Conservation (phyloP, 176 grass and related monocot genomes). For the Secale cereale region DNA sequence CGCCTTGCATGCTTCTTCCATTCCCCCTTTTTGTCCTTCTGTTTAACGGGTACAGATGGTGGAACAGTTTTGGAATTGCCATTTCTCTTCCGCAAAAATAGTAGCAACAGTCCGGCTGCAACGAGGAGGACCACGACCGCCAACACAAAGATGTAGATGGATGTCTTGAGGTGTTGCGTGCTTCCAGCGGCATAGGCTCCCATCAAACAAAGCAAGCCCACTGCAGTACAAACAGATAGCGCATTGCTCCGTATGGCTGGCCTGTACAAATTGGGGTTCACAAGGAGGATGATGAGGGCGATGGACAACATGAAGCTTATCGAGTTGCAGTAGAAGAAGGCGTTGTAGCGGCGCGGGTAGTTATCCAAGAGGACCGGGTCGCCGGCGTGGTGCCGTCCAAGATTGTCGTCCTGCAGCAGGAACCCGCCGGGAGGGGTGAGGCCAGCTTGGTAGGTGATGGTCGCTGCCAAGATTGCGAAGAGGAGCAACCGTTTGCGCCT, state of each 20-base stretch:
- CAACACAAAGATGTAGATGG: constrained; percentile 29
- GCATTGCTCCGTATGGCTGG: constrained; percentile 24
- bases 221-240: constrained; percentile 29
- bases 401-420: not conserved
- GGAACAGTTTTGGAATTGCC: too few species aligned
- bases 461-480: constrained; percentile 9
- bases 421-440: constrained; percentile 26
- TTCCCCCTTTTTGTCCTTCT: too few species aligned
- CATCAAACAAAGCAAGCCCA: constrained; percentile 26
- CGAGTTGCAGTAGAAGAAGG: constrained; percentile 36
- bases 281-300: constrained; percentile 41
- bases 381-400: not conserved
- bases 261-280: constrained; percentile 34
- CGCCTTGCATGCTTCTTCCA: too few species aligned
- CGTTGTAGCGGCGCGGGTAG: not conserved
- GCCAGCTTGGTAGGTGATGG: constrained; percentile 36
- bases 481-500: not conserved
- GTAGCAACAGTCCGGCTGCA: not conserved
- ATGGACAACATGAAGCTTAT: constrained; percentile 47
- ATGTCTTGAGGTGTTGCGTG: constrained; percentile 10
- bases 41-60: too few species aligned
- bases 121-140: not conserved
- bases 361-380: not conserved
- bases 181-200: constrained; percentile 40
- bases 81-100: not conserved